These are phyloP conservation scores for Dactylis glomerata DNA, from an alignment of 176 grass and related monocot species.

Conservation along the genomic window DNA sequence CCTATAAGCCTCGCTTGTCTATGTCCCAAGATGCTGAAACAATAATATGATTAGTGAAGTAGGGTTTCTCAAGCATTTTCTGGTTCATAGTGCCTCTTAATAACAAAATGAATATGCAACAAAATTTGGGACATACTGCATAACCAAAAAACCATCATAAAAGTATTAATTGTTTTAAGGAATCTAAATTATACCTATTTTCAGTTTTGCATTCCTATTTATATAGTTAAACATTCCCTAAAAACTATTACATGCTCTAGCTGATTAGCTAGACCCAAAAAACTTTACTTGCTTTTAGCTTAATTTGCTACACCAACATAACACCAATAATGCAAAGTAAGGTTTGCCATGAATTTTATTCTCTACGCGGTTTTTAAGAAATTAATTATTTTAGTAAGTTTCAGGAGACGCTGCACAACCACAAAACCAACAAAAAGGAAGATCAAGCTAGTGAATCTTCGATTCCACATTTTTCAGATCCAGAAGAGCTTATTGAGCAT, in stretches of 20 bases:
- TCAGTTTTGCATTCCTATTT: not conserved
- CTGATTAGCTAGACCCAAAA: not conserved
- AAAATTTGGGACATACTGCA: not conserved
- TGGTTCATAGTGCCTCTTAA: not conserved
- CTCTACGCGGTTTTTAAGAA: not conserved
- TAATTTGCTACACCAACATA: not conserved
- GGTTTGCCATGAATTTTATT: not conserved
- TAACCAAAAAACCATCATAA: not conserved
- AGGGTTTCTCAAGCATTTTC: not conserved
- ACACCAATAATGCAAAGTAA: not conserved
- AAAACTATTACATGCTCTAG: not conserved
- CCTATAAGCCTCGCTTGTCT: not conserved
- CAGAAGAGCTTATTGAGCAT: not conserved
- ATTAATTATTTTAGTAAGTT: not conserved
- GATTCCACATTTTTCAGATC: not conserved
- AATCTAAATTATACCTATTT: not conserved
- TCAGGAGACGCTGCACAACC: conserved; percentile 77
- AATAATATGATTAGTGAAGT: not conserved
- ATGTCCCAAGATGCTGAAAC: not conserved
- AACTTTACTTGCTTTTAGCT: not conserved
- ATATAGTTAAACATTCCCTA: not conserved
- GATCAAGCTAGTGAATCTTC: conserved; percentile 23
- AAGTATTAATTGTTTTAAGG: not conserved
- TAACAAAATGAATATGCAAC: not conserved
- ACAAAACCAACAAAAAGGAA: conserved; percentile 20